Evolutionary conservation across 139 green algal genomes (phyloP), one percentile per base, ranked within the genome.

Genomic region (Chlamydomonas sp.): DNA sequence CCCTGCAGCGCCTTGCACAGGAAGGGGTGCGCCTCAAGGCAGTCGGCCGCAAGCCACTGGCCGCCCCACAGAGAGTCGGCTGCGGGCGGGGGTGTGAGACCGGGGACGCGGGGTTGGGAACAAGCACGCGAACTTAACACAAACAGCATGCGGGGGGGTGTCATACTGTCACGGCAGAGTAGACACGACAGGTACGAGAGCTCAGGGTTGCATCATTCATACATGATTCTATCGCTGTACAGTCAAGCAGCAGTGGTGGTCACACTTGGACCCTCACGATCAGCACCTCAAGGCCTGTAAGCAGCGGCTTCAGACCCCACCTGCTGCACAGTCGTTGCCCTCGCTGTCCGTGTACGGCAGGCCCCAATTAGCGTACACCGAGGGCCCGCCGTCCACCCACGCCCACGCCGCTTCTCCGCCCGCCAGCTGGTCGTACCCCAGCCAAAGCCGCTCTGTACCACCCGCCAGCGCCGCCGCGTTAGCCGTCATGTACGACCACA

Each of bases 301-400:
- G 49, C 75, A 63, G 57, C 75, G 75, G 57, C 2, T 61, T 10
- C 16, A 15, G 59, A 1, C 63, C 31, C 79, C 63, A 84, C 79
- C 79, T 68, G 71, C 62, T 2, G 83, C 73, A 73, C 83, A 87
- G 73, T 87, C 83, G 61, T 31, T 80, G 59, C 73, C 83, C 71
- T 87, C 83, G 61, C 62, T 12, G 83, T 87, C 83, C 10, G 83
- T 80, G 71, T 58, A 87, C n/a, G 83, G 83, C 83, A 76, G 83
- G 12, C 83, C 83, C 62, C 63, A 87, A 73, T 87, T 81, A 31
- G 9, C 7, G 62, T 66, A 87, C 83, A 80, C 83, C 58, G 72
- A 62, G 6, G 83, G 83, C 9, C 83, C 83, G 73, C 83, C 83
- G 74, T 87, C 83, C 5, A n/a, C 31, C 83, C 83, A 87, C 7